Base-by-base conservation (phyloP, 148 eudicot genomes). In the Heliosperma pusillum region DNA sequence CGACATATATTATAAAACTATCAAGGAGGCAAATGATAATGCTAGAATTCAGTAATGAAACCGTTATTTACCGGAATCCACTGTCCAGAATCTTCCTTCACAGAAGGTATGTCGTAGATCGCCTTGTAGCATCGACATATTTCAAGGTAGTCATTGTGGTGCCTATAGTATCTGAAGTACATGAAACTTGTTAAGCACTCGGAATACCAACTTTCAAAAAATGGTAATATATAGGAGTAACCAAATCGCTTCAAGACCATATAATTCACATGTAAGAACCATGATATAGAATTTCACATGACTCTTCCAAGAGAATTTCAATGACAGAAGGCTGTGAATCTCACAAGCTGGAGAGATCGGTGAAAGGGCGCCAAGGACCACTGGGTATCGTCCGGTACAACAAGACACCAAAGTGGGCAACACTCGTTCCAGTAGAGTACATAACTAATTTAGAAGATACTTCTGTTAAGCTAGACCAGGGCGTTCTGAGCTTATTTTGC, bases 121-220 rank as follows among this genome's bases (percentile, higher is more conserved):
- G 96, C 67, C 88, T 88, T 91, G 85, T 88, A 94, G 81, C 93
- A 88, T 27, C 93, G 88, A 76, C 93, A 88, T 74, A 92, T 87
- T 80, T 92, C 95, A 70, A 92, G 97, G 83, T 92, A 88, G 66
- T 92, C 90, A 82, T 87, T 87, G 82, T 77, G 84, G 80, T 92
- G 91, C 20, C 85, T 79, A 77, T 89, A 78, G 77, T 86, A 90
- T 80, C 92, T 89, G 76, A 66, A 85, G 1, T 40, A 61, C 61
- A 73, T 59, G 57, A 45, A 71, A 44, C 25, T 53, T 10, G 11
- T 30, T 62, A 30, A 52, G 40, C 9, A 19, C 15, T 57, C 45
- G 61, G 25, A 30, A 47, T 7, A 33, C 17, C 10, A n/a, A 67
- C 50, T 58, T 73, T 10, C 16, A 30, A 36, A 9, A 33, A 7